phyloP scores from a whole-genome alignment of 495 filamentous ascomycete species.

The Trichoderma reesei region DNA sequence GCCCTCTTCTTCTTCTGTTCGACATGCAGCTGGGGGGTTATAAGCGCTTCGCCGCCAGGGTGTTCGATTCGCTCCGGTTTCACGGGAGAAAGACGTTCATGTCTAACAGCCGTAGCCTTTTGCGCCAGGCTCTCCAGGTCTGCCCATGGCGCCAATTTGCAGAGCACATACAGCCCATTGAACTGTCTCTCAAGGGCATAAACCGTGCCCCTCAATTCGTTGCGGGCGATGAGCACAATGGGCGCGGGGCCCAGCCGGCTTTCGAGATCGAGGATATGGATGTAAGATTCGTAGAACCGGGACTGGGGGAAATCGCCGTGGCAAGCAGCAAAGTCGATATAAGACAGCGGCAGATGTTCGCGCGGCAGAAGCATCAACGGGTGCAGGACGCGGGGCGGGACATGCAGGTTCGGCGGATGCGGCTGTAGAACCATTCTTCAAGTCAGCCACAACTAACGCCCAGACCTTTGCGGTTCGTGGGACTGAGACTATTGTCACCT shows the following conservation, averaged over 20 bases:
- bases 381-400: conserved; percentile 49
- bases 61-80: conserved; percentile 11
- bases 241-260: conserved; percentile 38
- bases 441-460: neutral
- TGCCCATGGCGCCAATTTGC: conserved; percentile 58
- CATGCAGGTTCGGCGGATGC: conserved; percentile 44
- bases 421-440: conserved; percentile 30
- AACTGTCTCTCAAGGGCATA: conserved; percentile 68
- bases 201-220: conserved; percentile 45
- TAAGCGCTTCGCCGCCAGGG: conserved; percentile 15
- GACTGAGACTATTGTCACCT: conserved; percentile 22
- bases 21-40: conserved; percentile 30
- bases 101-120: conserved; percentile 31
- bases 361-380: conserved; percentile 54
- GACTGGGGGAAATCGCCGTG: conserved; percentile 41
- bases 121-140: conserved; percentile 38
- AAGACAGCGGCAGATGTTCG: conserved; percentile 47
- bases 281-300: conserved; percentile 48
- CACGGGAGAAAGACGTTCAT: conserved; percentile 15
- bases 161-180: conserved; percentile 57
- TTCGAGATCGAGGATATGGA: conserved; percentile 52
- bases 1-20: conserved; percentile 38
- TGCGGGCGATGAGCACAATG: conserved; percentile 56
- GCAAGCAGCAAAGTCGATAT: conserved; percentile 46
- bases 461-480: conserved; percentile 13